A percentile compares a stretch with the other conserved stretches of the same genome.
phyloP scores from a whole-genome alignment of 306 rosid genomes.

The Pyrus communis region DNA sequence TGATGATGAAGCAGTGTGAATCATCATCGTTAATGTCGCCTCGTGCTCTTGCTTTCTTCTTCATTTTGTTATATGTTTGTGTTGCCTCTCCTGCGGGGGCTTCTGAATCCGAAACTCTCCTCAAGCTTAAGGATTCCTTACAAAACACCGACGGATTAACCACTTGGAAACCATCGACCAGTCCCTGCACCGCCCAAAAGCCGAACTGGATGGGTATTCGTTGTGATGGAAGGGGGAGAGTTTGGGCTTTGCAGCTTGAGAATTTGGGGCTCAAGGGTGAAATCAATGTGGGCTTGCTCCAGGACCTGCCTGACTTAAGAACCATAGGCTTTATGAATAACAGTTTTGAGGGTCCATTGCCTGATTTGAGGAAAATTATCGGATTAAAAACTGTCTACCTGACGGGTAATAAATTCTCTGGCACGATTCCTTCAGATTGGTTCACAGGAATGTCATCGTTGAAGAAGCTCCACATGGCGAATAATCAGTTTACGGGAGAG shows the following conservation, averaged over 20 bases:
- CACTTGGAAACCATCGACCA: slow-evolving; percentile 31
- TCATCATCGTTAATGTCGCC: neutral
- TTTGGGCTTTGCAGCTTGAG: slow-evolving; percentile 60
- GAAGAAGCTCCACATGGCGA: slow-evolving; percentile 57
- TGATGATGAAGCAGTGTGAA: neutral
- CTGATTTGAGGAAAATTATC: slow-evolving; percentile 28
- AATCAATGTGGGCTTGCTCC: slow-evolving; percentile 40
- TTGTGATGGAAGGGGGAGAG: slow-evolving; percentile 35
- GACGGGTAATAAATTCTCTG: slow-evolving; percentile 56
- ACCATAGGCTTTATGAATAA: slow-evolving; percentile 58
- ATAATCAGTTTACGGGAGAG: slow-evolving; percentile 45
- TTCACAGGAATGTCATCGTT: slow-evolving; percentile 46
- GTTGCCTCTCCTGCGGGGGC: slow-evolving; percentile 2
- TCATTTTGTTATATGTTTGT: neutral
- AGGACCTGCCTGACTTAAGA: slow-evolving; percentile 33
- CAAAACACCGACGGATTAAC: slow-evolving; percentile 6
- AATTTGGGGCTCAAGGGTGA: slow-evolving; percentile 55
- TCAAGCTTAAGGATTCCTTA: slow-evolving; percentile 49
- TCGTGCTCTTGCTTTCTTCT: neutral
- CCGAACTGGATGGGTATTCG: slow-evolving; percentile 52
- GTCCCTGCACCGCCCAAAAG: slow-evolving; percentile 32
- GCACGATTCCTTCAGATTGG: slow-evolving; percentile 30
- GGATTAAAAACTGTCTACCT: slow-evolving; percentile 48
- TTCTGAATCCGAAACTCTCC: slow-evolving; percentile 33
- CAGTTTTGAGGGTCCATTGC: slow-evolving; percentile 40